phyloP scores from a whole-genome alignment of 768 basidiomycete species.

The Suillus spraguei region DNA sequence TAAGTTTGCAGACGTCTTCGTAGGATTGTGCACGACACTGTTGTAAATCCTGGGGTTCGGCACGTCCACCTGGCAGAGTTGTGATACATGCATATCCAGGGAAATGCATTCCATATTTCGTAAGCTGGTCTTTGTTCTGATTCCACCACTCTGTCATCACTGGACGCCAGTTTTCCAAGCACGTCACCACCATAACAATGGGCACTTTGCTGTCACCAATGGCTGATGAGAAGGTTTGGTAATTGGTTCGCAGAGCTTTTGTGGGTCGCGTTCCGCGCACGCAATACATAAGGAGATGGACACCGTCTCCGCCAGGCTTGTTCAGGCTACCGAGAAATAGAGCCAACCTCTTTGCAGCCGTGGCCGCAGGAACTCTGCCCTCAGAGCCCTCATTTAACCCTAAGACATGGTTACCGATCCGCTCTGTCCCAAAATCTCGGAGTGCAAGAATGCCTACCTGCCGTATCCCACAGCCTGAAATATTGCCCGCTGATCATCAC shows the following conservation, averaged over 20 bases:
- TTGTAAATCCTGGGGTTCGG: conserved; percentile 10
- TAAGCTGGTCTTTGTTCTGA: conserved; percentile 29
- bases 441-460: conserved; percentile 16
- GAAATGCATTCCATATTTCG: conserved; percentile 32
- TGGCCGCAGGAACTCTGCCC: conserved; percentile 28
- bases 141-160: conserved; percentile 41
- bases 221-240: conserved; percentile 24
- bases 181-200: conserved; percentile 28
- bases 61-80: conserved; percentile 15
- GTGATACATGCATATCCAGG: conserved; percentile 41
- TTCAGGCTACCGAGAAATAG: conserved; percentile 36
- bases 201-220: conserved; percentile 29
- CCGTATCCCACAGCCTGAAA: conserved; percentile 35
- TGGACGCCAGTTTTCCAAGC: conserved; percentile 28
- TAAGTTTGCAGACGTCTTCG: not conserved
- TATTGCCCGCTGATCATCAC: conserved; percentile 22
- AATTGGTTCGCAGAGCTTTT: conserved; percentile 21
- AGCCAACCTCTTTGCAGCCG: conserved; percentile 29
- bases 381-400: conserved; percentile 36
- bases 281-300: conserved; percentile 31
- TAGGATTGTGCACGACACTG: conserved; percentile 7
- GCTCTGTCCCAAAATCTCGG: too few relatives aligned
- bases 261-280: conserved; percentile 30
- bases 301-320: conserved; percentile 19
- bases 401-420: not conserved